These are phyloP conservation scores for Rugosomyces carneus DNA, from an alignment of 1,284 basidiomycete genomes.

Conservation along the genomic window DNA sequence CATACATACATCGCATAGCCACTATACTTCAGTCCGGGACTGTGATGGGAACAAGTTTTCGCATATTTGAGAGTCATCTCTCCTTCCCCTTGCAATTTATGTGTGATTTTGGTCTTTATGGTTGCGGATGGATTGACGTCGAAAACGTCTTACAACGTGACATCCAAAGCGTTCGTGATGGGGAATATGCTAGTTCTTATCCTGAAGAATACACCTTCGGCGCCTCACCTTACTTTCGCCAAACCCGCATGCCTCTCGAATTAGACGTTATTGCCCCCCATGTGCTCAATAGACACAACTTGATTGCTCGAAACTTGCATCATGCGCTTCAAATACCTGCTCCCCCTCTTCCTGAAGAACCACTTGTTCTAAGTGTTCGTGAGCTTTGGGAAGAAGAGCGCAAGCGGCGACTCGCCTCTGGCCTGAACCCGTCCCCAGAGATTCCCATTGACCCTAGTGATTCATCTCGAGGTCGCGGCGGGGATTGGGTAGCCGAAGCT, in stretches of 20 bases:
- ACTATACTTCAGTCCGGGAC: slow-evolving; percentile 77
- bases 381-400: slow-evolving; percentile 97
- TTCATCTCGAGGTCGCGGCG: slow-evolving; percentile 46
- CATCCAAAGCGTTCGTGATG: slow-evolving; percentile 27
- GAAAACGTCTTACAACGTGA: slow-evolving; percentile 54
- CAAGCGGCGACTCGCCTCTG: slow-evolving; percentile 56
- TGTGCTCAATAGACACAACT: slow-evolving; percentile 76
- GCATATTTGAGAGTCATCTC: slow-evolving; percentile 87
- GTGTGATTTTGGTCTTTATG: slow-evolving; percentile 93
- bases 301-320: slow-evolving; percentile 69
- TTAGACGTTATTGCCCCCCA: slow-evolving; percentile 78
- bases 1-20: slow-evolving; percentile 59
- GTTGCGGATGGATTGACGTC: slow-evolving; percentile 85
- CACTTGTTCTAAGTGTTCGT: slow-evolving; percentile 81
- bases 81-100: slow-evolving; percentile 89
- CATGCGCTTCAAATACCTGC: slow-evolving; percentile 62
- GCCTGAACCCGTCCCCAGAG: slow-evolving; percentile 62
- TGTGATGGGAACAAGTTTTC: slow-evolving; percentile 73
- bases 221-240: slow-evolving; percentile 52
- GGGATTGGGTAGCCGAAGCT: slow-evolving; percentile 65
- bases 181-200: slow-evolving; percentile 14
- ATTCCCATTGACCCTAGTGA: slow-evolving; percentile 62
- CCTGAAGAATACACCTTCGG: slow-evolving; percentile 26
- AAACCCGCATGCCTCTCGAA: slow-evolving; percentile 76
- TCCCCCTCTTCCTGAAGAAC: slow-evolving; percentile 52